A percentile compares a stretch with the other conserved stretches of the same genome.
Evolutionary conservation across 2,329 filamentous ascomycete genomes (phyloP).

Genomic region (Endoconidiophora laricicola): DNA sequence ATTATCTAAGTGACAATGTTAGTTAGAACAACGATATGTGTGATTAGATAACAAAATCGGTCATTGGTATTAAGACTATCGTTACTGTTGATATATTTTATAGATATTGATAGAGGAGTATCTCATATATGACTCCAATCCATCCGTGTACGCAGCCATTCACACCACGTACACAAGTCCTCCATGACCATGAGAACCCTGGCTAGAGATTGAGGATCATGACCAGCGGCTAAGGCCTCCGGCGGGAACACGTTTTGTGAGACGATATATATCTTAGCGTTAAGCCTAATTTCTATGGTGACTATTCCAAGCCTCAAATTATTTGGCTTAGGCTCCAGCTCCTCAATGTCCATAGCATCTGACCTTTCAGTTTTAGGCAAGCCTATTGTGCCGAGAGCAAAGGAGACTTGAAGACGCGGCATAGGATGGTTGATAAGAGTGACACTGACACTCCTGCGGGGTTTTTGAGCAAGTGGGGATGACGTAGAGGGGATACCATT

Average conservation of each 20-base stretch:
- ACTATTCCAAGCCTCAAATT: constrained; percentile 23
- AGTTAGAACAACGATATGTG: too few species aligned
- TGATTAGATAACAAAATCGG: too few species aligned
- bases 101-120: too few species aligned
- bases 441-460: constrained; percentile 17
- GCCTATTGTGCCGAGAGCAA: constrained; percentile 23
- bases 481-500: too few species aligned
- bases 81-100: too few species aligned
- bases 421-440: constrained; percentile 34
- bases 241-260: constrained; percentile 36
- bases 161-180: constrained; percentile 35
- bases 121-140: constrained; percentile 7
- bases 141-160: constrained; percentile 31
- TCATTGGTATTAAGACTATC: too few species aligned
- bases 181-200: constrained; percentile 32
- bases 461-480: too few species aligned
- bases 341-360: neutral
- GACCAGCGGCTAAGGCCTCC: constrained; percentile 11
- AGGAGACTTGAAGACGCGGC: constrained; percentile 34
- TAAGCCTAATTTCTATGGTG: constrained; percentile 40
- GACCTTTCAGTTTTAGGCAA: neutral
- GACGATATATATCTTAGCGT: constrained; percentile 40
- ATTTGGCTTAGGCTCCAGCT: neutral
- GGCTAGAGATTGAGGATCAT: constrained; percentile 24
- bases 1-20: too few species aligned